Base-by-base conservation (phyloP, 495 filamentous ascomycete genomes). In the Xylaria scruposa region DNA sequence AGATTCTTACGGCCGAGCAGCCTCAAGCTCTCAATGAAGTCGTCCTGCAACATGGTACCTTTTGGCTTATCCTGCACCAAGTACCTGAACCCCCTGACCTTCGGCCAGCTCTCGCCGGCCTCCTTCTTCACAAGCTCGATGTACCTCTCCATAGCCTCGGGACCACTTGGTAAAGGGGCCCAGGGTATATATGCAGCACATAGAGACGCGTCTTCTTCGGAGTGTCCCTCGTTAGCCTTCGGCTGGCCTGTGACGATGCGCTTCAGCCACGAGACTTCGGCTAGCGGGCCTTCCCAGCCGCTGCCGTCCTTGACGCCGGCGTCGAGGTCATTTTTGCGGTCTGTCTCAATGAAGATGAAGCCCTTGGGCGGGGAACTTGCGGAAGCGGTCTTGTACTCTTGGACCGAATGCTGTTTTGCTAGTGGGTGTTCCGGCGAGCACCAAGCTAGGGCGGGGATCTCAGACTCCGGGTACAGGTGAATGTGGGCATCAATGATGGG, bases 401-500 rank as follows among this genome's bases (percentile, higher is more conserved):
- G 77, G 51, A 92, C 72, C n/a, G 89, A 91, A 78, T 90, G 86
- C 60, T 90, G 90, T 12, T 80, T 77, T 54, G 86, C 82, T 4
- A 97, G 83, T 3, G 88, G 88, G 68, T 83, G 78, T 26, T 82
- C 82, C 3, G 89, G 82, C 72, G 87, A 87, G 73, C 76, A 78
- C 93, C 93, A 97, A 68, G 88, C 80, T 54, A 95, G 83, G 33
- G 87, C 86, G 60, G 81, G 71, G 42, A 91, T 78, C 73, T 94
- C 91, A 46, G 88, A 86, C 63, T 83, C 78, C 71, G 91, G 90
- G 82, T 88, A 96, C 78, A 97, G 90, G 81, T 97, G 94, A 81
- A 97, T 90, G 83, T 97, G 94, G 10, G 93, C 91, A 82, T 97
- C 94, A 68, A 97, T 85, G 66, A 94, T 87, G 72, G 78, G 80